Percentiles rank a stretch among this genome's conserved stretches.
Evolutionary conservation across 768 basidiomycete species (phyloP).

Genomic region (Pleurotus djamor): DNA sequence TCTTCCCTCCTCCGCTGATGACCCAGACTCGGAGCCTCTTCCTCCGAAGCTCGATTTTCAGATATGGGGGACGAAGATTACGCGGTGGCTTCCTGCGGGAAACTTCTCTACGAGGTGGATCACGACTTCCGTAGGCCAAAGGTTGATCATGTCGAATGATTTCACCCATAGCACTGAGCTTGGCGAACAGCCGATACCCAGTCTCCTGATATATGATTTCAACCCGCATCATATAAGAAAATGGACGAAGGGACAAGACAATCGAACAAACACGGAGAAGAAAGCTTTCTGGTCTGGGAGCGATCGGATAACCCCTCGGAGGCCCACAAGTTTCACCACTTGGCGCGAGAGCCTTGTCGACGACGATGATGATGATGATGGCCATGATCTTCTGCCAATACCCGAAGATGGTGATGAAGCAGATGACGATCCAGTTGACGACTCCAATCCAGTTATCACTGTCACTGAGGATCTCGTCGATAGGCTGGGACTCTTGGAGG

Average conservation of each 20-base stretch:
- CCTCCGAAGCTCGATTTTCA: conserved; percentile 18
- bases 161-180: neutral
- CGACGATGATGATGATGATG: too few relatives aligned
- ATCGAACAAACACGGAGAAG: neutral
- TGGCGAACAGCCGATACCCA: neutral
- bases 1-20: neutral
- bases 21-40: neutral
- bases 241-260: neutral
- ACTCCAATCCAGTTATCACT: too few relatives aligned
- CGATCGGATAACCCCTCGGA: too few relatives aligned
- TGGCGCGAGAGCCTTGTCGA: too few relatives aligned
- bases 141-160: conserved; percentile 21
- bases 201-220: conserved; percentile 23
- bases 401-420: too few relatives aligned
- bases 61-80: conserved; percentile 29
- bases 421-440: too few relatives aligned
- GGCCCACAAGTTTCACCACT: too few relatives aligned
- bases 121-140: conserved; percentile 31
- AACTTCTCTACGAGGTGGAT: conserved; percentile 33
- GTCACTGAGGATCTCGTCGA: too few relatives aligned
- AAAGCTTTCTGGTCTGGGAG: neutral
- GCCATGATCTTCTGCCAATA: too few relatives aligned
- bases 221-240: conserved; percentile 18
- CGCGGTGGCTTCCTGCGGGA: conserved; percentile 29
- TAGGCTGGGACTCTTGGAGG: too few relatives aligned